Evolutionary conservation across 768 basidiomycete species (phyloP).

Genomic region (Hericium erinaceus): DNA sequence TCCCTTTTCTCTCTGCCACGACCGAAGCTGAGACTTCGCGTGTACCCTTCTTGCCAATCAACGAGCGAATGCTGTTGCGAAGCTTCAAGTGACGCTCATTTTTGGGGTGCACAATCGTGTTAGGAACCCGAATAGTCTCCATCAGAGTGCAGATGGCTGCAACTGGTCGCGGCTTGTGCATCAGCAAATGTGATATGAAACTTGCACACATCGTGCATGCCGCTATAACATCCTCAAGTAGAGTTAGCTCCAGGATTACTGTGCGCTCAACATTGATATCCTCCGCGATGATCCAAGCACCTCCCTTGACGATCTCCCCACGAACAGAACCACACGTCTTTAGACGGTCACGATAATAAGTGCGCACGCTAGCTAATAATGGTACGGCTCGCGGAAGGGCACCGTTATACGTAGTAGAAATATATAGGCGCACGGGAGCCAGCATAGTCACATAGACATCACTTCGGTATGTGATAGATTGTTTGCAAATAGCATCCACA

Average conservation of each 20-base stretch:
- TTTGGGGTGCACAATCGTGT: too few relatives aligned
- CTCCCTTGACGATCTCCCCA: neutral
- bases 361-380: neutral
- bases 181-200: too few relatives aligned
- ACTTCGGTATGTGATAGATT: neutral
- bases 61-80: too few relatives aligned
- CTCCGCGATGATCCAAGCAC: neutral
- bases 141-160: too few relatives aligned
- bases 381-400: neutral
- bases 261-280: neutral
- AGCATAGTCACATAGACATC: neutral
- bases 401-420: neutral
- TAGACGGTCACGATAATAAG: neutral
- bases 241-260: neutral
- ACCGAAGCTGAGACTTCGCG: too few relatives aligned
- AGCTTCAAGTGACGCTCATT: too few relatives aligned
- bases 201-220: too few relatives aligned
- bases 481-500: neutral
- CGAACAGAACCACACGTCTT: neutral
- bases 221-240: conserved; percentile 19
- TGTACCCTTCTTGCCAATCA: too few relatives aligned
- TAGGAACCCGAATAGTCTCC: too few relatives aligned
- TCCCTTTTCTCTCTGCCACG: too few relatives aligned
- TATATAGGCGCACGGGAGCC: neutral
- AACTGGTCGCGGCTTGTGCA: too few relatives aligned